A percentile compares a stretch with the other conserved stretches of the same genome.
Conservation (phyloP, 1,139 yeast genomes). For the Taphrina pruni region DNA sequence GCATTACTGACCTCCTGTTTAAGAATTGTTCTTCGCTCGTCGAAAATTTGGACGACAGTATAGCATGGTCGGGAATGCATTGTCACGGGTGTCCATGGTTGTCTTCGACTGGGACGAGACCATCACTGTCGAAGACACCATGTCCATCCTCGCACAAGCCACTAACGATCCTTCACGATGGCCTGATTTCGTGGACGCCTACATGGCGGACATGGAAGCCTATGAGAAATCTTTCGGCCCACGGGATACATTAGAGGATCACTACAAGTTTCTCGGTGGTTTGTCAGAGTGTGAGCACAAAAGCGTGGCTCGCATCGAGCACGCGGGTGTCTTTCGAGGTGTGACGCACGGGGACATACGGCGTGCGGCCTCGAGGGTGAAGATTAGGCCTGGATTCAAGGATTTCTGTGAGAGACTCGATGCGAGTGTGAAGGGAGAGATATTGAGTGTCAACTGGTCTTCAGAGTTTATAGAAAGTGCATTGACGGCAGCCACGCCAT, state of each 20-base stretch:
- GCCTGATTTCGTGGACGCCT: constrained; percentile 27
- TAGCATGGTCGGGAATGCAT: neutral
- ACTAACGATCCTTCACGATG: constrained; percentile 18
- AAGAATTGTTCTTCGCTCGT: too few relatives aligned
- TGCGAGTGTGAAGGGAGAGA: neutral
- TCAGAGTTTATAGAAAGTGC: constrained; percentile 18
- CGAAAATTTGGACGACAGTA: too few relatives aligned
- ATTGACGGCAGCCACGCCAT: neutral
- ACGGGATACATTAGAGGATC: constrained; percentile 18
- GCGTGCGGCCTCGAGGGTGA: constrained; percentile 8
- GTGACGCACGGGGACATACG: constrained; percentile 14
- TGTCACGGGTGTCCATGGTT: neutral
- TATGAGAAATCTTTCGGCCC: constrained; percentile 19
- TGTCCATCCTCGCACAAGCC: constrained; percentile 22
- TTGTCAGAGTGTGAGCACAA: constrained; percentile 12
- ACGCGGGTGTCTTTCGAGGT: constrained; percentile 26
- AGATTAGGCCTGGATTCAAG: constrained; percentile 17
- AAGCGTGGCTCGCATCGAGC: constrained; percentile 28
- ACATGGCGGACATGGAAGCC: constrained; percentile 28
- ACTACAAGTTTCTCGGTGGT: constrained; percentile 21
- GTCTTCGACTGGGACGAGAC: constrained; percentile 42
- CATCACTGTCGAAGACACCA: constrained; percentile 32
- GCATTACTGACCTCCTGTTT: too few relatives aligned
- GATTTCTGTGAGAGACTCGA: constrained; percentile 6
- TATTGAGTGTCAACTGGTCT: constrained; percentile 40